These are phyloP conservation scores for Middelhovenomyces tepae DNA, from an alignment of 805 yeast species.

Conservation along the genomic window DNA sequence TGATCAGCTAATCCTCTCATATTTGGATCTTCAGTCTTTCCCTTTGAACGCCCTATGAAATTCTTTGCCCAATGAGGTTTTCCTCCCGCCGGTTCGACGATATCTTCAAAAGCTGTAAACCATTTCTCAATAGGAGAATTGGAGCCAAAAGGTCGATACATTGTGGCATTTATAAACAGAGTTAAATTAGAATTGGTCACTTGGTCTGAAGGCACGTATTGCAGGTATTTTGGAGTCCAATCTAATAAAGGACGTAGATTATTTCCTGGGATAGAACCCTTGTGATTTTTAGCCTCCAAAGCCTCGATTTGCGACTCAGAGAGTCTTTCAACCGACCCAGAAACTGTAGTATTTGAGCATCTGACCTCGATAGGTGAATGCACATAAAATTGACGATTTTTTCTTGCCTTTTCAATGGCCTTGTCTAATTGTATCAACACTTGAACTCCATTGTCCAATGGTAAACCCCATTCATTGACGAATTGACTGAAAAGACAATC, in stretches of 20 bases:
- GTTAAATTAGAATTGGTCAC: conserved; percentile 71
- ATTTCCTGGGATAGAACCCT: conserved; percentile 87
- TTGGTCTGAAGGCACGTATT: conserved; percentile 37
- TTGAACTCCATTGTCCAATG: conserved; percentile 67
- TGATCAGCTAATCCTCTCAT: conserved; percentile 72
- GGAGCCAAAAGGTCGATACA: conserved; percentile 86
- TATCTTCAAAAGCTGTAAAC: conserved; percentile 76
- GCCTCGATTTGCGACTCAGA: conserved; percentile 15
- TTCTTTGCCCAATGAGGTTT: conserved; percentile 99
- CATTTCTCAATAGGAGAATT: conserved; percentile 64
- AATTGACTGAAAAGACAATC: conserved; percentile 91
- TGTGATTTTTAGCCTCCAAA: too few relatives aligned
- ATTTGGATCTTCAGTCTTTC: conserved; percentile 42
- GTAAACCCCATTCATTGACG: conserved; percentile 97
- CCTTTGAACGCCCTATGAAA: conserved; percentile 55
- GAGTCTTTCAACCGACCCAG: conserved; percentile 13
- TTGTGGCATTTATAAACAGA: conserved; percentile 83
- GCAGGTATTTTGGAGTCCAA: conserved; percentile 61
- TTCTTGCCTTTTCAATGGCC: conserved; percentile 57
- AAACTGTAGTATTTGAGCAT: conserved; percentile 64
- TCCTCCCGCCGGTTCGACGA: conserved; percentile 72
- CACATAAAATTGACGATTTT: conserved; percentile 58
- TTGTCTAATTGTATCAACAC: conserved; percentile 39
- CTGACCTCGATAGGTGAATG: conserved; percentile 96
- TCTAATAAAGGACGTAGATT: conserved; percentile 74